Base-by-base conservation (phyloP, 2,329 filamentous ascomycete genomes). In the Volutella citrinella region DNA sequence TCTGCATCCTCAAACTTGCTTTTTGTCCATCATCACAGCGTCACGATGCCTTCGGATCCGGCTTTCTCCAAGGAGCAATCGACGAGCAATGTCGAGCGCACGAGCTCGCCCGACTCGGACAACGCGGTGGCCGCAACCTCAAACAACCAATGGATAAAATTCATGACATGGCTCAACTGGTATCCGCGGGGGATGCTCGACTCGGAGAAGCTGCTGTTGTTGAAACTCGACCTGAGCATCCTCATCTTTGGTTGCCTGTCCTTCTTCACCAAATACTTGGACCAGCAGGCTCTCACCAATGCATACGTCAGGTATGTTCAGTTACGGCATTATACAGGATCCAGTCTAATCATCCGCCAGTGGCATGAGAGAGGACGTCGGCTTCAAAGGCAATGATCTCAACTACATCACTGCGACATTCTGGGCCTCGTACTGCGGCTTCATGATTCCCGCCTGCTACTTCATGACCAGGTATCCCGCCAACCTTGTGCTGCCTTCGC, bases 361-460 rank as follows among this genome's bases (percentile, higher is more conserved):
- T n/a, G n/a, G n/a, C n/a, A n/a, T n/a, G n/a, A n/a, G n/a, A n/a
- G n/a, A n/a, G n/a, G n/a, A n/a, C n/a, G n/a, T n/a, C n/a, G n/a
- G n/a, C n/a, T n/a, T n/a, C n/a, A n/a, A n/a, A n/a, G n/a, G n/a
- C n/a, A n/a, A n/a, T n/a, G n/a, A n/a, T n/a, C n/a, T n/a, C n/a
- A n/a, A n/a, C n/a, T 55, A 54, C 34, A 45, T 53, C 31, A 55
- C 46, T 10, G 47, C 46, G 14, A 53, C 50, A 12, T 60, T 60
- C 32, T 59, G 55, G 61, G 57, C 57, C 4, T 60, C 61, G 0
- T 66, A 66, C 37, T 66, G 60, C 43, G 55, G 53, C 5, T 59
- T 59, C 23, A 65, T 65, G 60, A 62, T 65, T 26, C 61, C 63
- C n/a, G n/a, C n/a, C n/a, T n/a, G n/a, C n/a, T n/a, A n/a, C n/a